Evolutionary conservation across 257 asterid species (phyloP).

Genomic region (Solanum piurae): DNA sequence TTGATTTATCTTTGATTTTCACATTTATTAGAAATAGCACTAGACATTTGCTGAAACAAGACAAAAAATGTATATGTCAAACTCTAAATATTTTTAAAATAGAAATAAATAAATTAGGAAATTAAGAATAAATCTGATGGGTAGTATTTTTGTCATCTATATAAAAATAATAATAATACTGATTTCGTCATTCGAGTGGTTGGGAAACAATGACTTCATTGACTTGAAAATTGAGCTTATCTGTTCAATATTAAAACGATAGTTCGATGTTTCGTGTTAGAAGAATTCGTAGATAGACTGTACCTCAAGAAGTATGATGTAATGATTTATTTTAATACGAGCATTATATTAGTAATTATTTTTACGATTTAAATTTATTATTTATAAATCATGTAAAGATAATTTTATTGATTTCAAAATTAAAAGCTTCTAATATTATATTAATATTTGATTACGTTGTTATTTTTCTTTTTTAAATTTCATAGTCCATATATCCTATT

Average conservation of each 20-base stretch:
- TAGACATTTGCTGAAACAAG: background rate
- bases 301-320: background rate
- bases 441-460: background rate
- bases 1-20: background rate
- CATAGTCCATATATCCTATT: background rate
- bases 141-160: no score
- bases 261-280: background rate
- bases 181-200: background rate
- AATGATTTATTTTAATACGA: background rate
- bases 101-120: background rate
- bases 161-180: background rate
- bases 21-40: background rate
- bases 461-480: background rate
- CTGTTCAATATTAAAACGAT: background rate
- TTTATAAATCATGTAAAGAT: rapidly evolving
- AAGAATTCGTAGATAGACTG: rapidly evolving
- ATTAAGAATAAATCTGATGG: background rate
- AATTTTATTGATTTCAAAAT: background rate
- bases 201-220: background rate
- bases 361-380: background rate
- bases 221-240: background rate
- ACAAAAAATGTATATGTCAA: background rate
- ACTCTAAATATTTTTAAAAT: background rate
- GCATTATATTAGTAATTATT: no score
- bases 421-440: background rate